phyloP scores from a whole-genome alignment of 164 flowering plant species.

The Echeveria elegans region DNA sequence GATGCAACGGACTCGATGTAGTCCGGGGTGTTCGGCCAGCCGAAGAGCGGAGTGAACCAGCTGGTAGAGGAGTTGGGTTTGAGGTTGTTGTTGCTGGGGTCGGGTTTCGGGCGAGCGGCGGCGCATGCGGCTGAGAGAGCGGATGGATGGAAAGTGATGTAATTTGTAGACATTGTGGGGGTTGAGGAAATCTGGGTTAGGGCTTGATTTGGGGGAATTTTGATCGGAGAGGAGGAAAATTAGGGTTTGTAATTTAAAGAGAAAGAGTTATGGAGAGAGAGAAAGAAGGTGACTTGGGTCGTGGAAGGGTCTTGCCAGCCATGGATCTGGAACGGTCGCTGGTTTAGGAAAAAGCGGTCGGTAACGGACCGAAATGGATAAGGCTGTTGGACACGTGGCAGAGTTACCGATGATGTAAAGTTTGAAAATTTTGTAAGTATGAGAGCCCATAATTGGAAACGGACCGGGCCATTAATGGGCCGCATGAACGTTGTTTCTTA shows the following conservation, averaged over 20 bases:
- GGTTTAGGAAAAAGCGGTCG: neutral
- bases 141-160: neutral
- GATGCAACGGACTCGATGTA: constrained; percentile 13
- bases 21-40: constrained; percentile 27
- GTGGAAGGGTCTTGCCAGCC: neutral
- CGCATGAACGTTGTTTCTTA: no score
- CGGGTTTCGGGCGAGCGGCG: constrained; percentile 19
- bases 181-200: neutral
- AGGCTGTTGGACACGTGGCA: neutral
- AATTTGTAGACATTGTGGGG: neutral
- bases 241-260: neutral
- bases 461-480: no score
- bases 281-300: neutral
- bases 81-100: constrained; percentile 9
- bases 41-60: constrained; percentile 37
- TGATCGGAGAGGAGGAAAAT: neutral
- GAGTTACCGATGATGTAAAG: no score
- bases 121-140: constrained; percentile 9
- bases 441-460: no score
- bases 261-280: no score
- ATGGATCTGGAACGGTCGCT: neutral
- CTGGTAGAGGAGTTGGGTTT: constrained; percentile 12
- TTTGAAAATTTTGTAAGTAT: no score
- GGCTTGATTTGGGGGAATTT: neutral
- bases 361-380: neutral